Evolutionary conservation across 169 alveolate species (phyloP).

Genomic region (Plasmodium malariae): DNA sequence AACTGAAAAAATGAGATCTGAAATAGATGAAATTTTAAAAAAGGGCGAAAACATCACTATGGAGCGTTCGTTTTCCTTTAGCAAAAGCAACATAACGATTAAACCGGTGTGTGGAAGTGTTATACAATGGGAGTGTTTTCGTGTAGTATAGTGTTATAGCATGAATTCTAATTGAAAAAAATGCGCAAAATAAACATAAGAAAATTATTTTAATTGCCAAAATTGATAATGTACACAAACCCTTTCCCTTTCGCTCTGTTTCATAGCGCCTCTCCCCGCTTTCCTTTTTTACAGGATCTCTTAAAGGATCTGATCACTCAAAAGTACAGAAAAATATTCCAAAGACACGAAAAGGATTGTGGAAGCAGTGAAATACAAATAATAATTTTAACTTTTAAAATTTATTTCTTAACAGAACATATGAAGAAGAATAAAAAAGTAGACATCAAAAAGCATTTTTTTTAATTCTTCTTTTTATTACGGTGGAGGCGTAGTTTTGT

Average conservation of each 20-base stretch:
- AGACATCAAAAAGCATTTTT: too few species aligned
- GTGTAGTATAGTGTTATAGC: too few species aligned
- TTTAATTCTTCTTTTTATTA: too few species aligned
- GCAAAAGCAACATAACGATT: slow-evolving; percentile 20
- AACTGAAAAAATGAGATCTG: slow-evolving; percentile 17
- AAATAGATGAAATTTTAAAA: slow-evolving; percentile 61
- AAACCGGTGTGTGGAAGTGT: too few species aligned
- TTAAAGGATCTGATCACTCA: slow-evolving; percentile 70
- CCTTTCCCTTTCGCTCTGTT: neutral
- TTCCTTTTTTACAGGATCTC: slow-evolving; percentile 29
- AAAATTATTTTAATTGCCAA: too few species aligned
- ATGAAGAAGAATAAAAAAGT: slow-evolving; percentile 70
- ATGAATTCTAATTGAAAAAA: too few species aligned
- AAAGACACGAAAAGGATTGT: slow-evolving; percentile 67
- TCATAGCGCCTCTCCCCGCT: neutral
- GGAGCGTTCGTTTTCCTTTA: slow-evolving; percentile 69
- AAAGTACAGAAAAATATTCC: slow-evolving; percentile 55
- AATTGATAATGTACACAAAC: too few species aligned
- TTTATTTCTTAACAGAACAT: slow-evolving; percentile 59
- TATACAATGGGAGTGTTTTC: too few species aligned
- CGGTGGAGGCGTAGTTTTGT: too few species aligned
- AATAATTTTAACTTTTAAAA: slow-evolving; percentile 62
- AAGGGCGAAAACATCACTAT: slow-evolving; percentile 29
- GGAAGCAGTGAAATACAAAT: slow-evolving; percentile 77
- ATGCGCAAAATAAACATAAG: too few species aligned